phyloP scores from a whole-genome alignment of 495 filamentous ascomycete species.

The Penicillium lividum region DNA sequence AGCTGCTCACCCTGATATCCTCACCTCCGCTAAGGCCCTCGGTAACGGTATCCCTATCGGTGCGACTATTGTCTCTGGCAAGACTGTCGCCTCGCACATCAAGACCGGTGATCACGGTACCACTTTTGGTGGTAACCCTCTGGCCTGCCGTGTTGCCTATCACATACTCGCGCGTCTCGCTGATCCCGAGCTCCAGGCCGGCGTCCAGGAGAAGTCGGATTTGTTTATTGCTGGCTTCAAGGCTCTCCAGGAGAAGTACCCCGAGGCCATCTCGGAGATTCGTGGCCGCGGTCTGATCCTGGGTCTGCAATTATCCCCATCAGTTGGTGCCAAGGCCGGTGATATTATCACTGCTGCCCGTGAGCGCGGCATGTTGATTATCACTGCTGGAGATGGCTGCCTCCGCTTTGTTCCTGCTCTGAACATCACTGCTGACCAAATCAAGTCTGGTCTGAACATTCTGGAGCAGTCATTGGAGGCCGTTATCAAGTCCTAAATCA shows the following conservation, averaged over 20 bases:
- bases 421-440: conserved; percentile 73
- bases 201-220: conserved; percentile 63
- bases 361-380: conserved; percentile 85
- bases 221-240: conserved; percentile 67
- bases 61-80: conserved; percentile 77
- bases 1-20: conserved; percentile 87
- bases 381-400: conserved; percentile 88
- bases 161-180: conserved; percentile 77
- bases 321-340: conserved; percentile 57
- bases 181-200: conserved; percentile 60
- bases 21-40: conserved; percentile 93
- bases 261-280: conserved; percentile 71
- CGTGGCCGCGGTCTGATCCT: conserved; percentile 82
- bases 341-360: conserved; percentile 78
- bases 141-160: conserved; percentile 81
- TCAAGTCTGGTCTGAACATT: conserved; percentile 71
- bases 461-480: conserved; percentile 74
- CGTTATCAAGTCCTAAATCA: conserved; percentile 26
- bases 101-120: conserved; percentile 94
- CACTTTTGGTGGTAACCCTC: conserved; percentile 94
- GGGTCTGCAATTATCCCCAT: conserved; percentile 74
- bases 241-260: conserved; percentile 63
- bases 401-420: conserved; percentile 84
- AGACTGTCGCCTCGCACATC: conserved; percentile 76
- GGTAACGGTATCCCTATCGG: conserved; percentile 96